A percentile compares a stretch with the other conserved stretches of the same genome.
Conservation (phyloP, 2,329 filamentous ascomycete species). For the Cytospora piceae region DNA sequence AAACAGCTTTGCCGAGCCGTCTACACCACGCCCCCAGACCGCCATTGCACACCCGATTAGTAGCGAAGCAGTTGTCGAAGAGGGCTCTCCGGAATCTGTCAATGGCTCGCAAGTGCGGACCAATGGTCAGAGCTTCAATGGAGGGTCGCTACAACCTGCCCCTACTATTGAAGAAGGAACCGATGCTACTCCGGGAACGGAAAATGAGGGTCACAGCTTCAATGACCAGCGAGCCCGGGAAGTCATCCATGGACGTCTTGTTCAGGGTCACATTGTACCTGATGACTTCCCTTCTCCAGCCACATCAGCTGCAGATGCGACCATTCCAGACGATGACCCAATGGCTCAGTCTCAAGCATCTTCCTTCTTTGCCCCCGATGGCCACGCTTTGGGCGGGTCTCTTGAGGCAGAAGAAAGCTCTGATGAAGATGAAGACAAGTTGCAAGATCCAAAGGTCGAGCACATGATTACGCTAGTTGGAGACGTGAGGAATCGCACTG, state of each 20-base stretch:
- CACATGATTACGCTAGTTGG: slow-evolving; percentile 98
- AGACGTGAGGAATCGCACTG: slow-evolving; percentile 83
- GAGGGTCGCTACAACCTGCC: slow-evolving; percentile 35
- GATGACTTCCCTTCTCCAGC: slow-evolving; percentile 86
- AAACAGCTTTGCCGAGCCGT: slow-evolving; percentile 34
- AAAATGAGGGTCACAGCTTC: slow-evolving; percentile 54
- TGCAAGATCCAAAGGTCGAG: slow-evolving; percentile 79
- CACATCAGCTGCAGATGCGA: slow-evolving; percentile 70
- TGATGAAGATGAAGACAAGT: slow-evolving; percentile 92
- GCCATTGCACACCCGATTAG: slow-evolving; percentile 31
- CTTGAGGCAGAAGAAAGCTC: slow-evolving; percentile 81
- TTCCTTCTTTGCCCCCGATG: slow-evolving; percentile 73
- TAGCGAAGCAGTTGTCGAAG: slow-evolving; percentile 47
- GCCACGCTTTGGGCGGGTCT: slow-evolving; percentile 77
- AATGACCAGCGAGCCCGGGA: slow-evolving; percentile 83
- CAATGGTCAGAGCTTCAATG: slow-evolving; percentile 32
- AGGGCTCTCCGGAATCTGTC: slow-evolving; percentile 48
- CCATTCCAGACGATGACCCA: slow-evolving; percentile 71
- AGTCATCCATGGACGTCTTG: slow-evolving; percentile 86
- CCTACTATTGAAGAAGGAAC: slow-evolving; percentile 40
- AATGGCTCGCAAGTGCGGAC: slow-evolving; percentile 40
- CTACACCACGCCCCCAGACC: slow-evolving; percentile 37
- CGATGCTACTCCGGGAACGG: slow-evolving; percentile 46
- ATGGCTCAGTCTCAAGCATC: slow-evolving; percentile 83
- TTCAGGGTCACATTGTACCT: slow-evolving; percentile 94